A percentile compares a stretch with the other conserved stretches of the same genome.
Conservation (phyloP, 2,329 filamentous ascomycete species). For the Xylaria hypoxylon region DNA sequence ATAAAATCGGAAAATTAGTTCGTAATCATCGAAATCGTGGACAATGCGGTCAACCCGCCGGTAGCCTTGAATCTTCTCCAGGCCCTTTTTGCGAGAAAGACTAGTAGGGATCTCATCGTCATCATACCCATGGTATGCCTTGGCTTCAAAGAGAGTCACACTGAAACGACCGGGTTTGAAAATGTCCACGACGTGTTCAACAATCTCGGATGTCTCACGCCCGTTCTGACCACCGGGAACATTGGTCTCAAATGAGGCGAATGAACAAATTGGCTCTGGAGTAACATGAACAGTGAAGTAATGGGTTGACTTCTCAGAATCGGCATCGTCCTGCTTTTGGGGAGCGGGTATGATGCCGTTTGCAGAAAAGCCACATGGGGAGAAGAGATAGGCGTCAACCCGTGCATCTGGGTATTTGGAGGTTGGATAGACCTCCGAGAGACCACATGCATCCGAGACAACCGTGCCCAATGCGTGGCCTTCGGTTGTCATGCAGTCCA, state of each 20-base stretch:
- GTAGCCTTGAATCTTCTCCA: conserved; percentile 88
- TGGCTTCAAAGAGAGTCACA: conserved; percentile 95
- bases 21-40: conserved; percentile 97
- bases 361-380: conserved; percentile 95
- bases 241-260: conserved; percentile 98
- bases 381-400: conserved; percentile 96
- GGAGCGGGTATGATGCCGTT: conserved; percentile 93
- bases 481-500: conserved; percentile 86
- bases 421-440: conserved; percentile 88
- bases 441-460: conserved; percentile 88
- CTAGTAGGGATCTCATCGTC: conserved; percentile 54
- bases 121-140: conserved; percentile 62
- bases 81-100: conserved; percentile 60
- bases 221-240: conserved; percentile 90
- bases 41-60: conserved; percentile 92
- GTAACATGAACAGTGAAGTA: conserved; percentile 99
- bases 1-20: conserved; percentile 96
- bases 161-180: conserved; percentile 99
- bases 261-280: conserved; percentile 95
- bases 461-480: conserved; percentile 93
- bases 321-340: conserved; percentile 59
- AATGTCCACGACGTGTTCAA: conserved; percentile 93
- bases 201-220: conserved; percentile 87
- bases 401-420: conserved; percentile 90
- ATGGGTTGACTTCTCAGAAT: conserved; percentile 71